Conservation (phyloP, 2,329 filamentous ascomycete species). For the Endothia cerciana region DNA sequence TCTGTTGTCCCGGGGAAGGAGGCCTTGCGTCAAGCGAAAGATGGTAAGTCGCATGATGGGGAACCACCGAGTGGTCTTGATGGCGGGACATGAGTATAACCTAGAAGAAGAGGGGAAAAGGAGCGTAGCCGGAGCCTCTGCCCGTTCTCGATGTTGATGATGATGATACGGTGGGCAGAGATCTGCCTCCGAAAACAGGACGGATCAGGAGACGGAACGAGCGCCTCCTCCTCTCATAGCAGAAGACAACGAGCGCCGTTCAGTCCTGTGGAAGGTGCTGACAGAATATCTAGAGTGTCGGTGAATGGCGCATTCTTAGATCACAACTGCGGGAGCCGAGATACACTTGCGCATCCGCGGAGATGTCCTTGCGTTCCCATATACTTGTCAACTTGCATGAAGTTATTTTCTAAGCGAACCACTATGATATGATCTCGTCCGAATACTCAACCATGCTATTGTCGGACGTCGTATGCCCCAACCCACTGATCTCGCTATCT, state of each 20-base stretch:
- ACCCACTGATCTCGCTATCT: constrained; percentile 28
- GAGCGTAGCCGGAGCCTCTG: not conserved
- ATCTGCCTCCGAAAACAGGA: not conserved
- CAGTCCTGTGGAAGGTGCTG: not conserved
- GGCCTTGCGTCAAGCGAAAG: too few relatives aligned
- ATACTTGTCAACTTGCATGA: too few relatives aligned
- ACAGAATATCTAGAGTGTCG: not conserved
- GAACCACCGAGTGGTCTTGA: too few relatives aligned
- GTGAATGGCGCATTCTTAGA: not conserved
- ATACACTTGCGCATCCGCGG: not conserved
- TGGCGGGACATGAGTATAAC: not conserved
- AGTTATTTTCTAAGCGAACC: too few relatives aligned
- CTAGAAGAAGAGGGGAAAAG: not conserved
- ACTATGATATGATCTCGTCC: too few relatives aligned
- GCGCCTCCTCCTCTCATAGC: not conserved
- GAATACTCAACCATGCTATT: too few relatives aligned
- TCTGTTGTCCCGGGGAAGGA: too few relatives aligned
- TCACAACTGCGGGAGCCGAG: not conserved
- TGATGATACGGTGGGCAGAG: not conserved
- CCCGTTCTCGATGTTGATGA: not conserved
- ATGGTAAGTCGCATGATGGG: not conserved
- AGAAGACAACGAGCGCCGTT: not conserved
- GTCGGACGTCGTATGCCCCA: constrained; percentile 20
- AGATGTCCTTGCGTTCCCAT: too few relatives aligned
- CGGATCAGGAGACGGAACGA: not conserved